These are phyloP conservation scores for Xylaria grammica DNA, from an alignment of 495 filamentous ascomycete species.

Conservation along the genomic window DNA sequence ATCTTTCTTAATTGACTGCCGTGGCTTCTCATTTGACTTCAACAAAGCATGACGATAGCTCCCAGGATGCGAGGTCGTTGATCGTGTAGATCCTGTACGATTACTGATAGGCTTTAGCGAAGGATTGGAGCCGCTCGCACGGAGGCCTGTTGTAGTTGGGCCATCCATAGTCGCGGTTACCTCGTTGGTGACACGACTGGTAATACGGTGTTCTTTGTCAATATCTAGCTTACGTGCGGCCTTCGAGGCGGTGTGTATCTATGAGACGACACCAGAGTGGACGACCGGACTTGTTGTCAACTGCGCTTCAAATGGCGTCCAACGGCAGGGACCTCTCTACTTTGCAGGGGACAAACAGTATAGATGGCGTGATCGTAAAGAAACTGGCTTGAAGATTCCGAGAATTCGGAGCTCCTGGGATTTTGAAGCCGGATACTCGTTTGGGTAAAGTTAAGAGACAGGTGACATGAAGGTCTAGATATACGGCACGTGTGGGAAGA, in stretches of 20 bases:
- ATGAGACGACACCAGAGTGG: not conserved
- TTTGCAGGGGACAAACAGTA: not conserved
- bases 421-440: not conserved
- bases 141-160: conserved; percentile 18
- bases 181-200: not conserved
- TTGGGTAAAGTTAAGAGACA: not conserved
- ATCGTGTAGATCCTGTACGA: conserved; percentile 27
- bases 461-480: not conserved
- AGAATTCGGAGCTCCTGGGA: not conserved
- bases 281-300: not conserved
- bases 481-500: not conserved
- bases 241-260: no score
- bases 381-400: not conserved
- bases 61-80: conserved; percentile 19
- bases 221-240: not conserved
- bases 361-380: not conserved
- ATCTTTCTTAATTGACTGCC: conserved; percentile 26
- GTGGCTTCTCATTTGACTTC: conserved; percentile 22
- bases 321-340: no score
- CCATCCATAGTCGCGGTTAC: conserved; percentile 5
- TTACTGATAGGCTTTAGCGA: conserved; percentile 26
- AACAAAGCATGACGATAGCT: conserved; percentile 29
- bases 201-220: not conserved
- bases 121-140: conserved; percentile 28
- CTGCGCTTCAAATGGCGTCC: not conserved